Evolutionary conservation across 2,329 filamentous ascomycete genomes (phyloP), one percentile per base, ranked within the genome.

Genomic region (Trichoderma harzianum): DNA sequence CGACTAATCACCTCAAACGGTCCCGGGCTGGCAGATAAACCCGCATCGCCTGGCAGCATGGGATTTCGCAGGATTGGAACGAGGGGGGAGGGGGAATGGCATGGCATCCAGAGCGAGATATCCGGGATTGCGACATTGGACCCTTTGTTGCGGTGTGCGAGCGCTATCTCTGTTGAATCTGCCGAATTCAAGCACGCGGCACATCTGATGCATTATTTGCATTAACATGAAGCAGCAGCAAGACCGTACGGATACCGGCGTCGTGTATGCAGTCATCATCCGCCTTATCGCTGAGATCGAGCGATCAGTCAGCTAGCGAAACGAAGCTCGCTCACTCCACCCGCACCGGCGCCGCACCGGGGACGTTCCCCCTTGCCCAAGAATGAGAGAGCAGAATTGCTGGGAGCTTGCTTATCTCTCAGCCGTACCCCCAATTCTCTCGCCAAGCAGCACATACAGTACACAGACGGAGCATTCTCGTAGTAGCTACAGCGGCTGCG

Each of bases 231-330:
- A 53, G 47, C 47, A 24, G 43, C 36, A 39, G 36, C 36, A 47
- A 21, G 8, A 51, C 43, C n/a, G 43, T 51, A 21, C 43, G n/a
- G n/a, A n/a, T 14, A 61, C 32, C 10, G 5, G 11, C 58, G 39
- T 30, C 55, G 26, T 30, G 55, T 34, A 60, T 55, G 64, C 30
- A 21, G 30, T 57, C 64, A 53, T 53, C 57, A 51, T 30, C 26
- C 55, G 55, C 66, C 66, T 69, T 69, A 69, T 69, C 66, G 55
- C 53, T 51, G 39, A 32, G 65, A 68, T 68, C 65, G 65, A 34
- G 47, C 39, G 12, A 60, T 68, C 65, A 43, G 53, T 47, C 65
- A 68, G 65, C 65, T 60, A 39, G 61, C 39, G 18, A 62, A 24
- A 39, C 8, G 26, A 34, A 34, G 36, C 61, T 62, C 57, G 39